Evolutionary conservation across 192 early-diverging fungal genomes (phyloP), one percentile per base, ranked within the genome.

Genomic region (Podila horticola): DNA sequence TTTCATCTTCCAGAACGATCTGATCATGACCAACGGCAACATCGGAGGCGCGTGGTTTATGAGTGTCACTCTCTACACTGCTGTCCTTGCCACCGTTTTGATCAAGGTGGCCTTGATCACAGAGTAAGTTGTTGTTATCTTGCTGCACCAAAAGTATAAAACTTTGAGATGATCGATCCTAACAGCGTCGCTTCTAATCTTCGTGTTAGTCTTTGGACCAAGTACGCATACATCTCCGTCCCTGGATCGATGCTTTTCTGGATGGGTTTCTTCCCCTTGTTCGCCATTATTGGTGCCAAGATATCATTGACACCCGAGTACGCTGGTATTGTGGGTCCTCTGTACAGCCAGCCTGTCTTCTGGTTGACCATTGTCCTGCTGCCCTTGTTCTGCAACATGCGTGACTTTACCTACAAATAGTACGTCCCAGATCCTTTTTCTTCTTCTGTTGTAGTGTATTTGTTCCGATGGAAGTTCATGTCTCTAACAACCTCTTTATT

Each of bases 351-450:
- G 52, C 83, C 90, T 9, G 82, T 86, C 34, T 98, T 98, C 85
- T 99, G 97, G 96, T 84, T 97, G 49, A 88, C 89, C 1, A 90
- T 97, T 58, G 83, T 97, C 31, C 58, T 99, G 13, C 79, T 99
- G n/a, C 96, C 98, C 0, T 74, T 95, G 34, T 69, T 95, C 67
- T 93, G 93, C 74, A 92, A 95, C 79, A 65, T 97, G n/a, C 88
- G 96, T 67, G 98, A 99, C 86, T 98, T 90, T 74, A 83, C 88
- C 15, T 99, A 93, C 93, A 99, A 98, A 89, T 99, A 91, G 94
- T 95, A 91, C 89, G 94, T 55, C 19, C 22, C 20, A 24, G 3
- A 10, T 11, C 24, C 1, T 55, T 22, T 55, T 55, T 24, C 15
- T 20, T 50, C 3, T 50, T 50, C 10, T 19, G 2, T 19, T 12